Evolutionary conservation across 2,329 filamentous ascomycete genomes (phyloP), one percentile per base, ranked within the genome.

Genomic region (Diaporthe sp.): DNA sequence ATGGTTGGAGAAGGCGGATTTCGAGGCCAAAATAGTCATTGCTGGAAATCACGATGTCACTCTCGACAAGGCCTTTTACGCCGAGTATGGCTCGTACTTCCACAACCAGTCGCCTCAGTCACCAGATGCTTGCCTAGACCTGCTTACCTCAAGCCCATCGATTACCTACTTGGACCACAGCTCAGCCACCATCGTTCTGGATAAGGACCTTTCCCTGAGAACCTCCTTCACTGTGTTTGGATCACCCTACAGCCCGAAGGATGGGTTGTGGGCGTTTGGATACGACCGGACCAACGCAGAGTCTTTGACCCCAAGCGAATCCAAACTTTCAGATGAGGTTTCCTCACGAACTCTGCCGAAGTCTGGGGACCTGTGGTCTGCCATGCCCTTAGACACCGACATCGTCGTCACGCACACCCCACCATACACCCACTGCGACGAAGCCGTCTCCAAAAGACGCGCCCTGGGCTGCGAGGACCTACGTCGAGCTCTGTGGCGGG

Each of bases 1-100:
- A 28, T 96, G 94, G 93, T 86, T 95, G 10, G 90, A 94, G 78
- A 88, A 88, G 72, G 88, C 92, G 4, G 87, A 91, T 68, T 95
- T 94, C 77, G 91, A 94, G 79, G 88, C 88, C 79, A 95, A 94
- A 81, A 90, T 95, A 77, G 88, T 95, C 53, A 84, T 95, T 78
- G 93, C 92, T 77, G 93, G 94, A 39, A 96, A 95, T 81, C 94
- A 95, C 83, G 94, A 95, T 80, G 86, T 94, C 68, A 93, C 92
- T 0, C 88, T 95, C 9, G 93, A 95, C 80, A 79, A 85, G n/a
- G 81, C 85, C 4, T 94, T 94, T 81, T 93, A 91, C 81, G 79
- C 83, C 12, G 82, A 88, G 55, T 86, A 92, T 78, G 88, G 88
- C 0, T 79, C 80, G 1, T 84, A 85, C 71, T 91, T 92, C 79